Conservation (phyloP, 176 grass and related monocot genomes). For the Oryza nivara region DNA sequence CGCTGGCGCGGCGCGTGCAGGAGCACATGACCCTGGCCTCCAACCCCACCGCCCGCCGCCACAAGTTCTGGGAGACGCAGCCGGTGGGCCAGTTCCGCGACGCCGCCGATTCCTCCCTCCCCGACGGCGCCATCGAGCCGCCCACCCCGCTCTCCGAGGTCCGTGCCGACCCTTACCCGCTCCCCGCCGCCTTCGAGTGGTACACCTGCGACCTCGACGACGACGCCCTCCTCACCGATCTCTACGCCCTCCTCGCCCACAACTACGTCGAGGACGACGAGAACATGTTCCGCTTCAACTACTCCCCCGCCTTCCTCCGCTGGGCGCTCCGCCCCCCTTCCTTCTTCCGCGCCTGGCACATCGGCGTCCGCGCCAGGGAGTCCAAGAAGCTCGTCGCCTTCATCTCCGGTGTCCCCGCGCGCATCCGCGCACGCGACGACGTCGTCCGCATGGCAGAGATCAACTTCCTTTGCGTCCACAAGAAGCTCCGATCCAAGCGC, state of each 20-base stretch:
- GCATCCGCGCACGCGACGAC: slow-evolving; percentile 78
- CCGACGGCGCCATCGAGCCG: slow-evolving; percentile 79
- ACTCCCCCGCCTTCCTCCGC: slow-evolving; percentile 85
- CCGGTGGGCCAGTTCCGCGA: slow-evolving; percentile 93
- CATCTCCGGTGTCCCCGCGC: slow-evolving; percentile 88
- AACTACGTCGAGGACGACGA: slow-evolving; percentile 99
- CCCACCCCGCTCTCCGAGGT: slow-evolving; percentile 78
- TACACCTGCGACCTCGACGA: slow-evolving; percentile 97
- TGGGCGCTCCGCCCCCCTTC: slow-evolving; percentile 93
- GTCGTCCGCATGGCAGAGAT: slow-evolving; percentile 97
- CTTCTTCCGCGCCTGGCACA: slow-evolving; percentile 95
- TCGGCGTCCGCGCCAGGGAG: slow-evolving; percentile 91
- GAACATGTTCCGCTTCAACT: slow-evolving; percentile 99
- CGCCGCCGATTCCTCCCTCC: slow-evolving; percentile 55
- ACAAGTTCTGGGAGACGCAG: slow-evolving; percentile 99
- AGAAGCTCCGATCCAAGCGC: slow-evolving; percentile 99
- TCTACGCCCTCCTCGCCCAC: slow-evolving; percentile 82
- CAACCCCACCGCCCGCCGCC: slow-evolving; percentile 65
- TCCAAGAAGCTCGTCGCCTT: slow-evolving; percentile 94
- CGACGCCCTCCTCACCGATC: slow-evolving; percentile 71
- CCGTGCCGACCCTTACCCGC: slow-evolving; percentile 85
- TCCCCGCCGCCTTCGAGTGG: slow-evolving; percentile 92
- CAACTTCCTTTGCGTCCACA: slow-evolving; percentile 99
- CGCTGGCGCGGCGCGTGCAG: slow-evolving; percentile 73
- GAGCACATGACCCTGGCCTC: slow-evolving; percentile 58